phyloP scores from a whole-genome alignment of 2,329 filamentous ascomycete species.

The Ceratocystis alfenasii region DNA sequence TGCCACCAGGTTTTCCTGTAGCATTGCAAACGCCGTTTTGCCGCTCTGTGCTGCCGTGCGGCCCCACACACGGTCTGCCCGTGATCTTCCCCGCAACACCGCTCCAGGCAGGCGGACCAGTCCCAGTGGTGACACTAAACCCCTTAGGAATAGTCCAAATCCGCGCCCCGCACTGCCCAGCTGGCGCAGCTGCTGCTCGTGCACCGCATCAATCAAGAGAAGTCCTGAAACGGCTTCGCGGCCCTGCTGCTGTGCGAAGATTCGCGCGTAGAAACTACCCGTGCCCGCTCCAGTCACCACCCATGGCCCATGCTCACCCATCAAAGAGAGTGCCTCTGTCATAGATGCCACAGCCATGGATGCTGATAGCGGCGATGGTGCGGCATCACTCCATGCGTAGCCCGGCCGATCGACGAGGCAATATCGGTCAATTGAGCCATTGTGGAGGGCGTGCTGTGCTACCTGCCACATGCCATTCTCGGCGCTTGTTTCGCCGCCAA shows the following conservation, averaged over 20 bases:
- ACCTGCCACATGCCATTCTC: slow-evolving; percentile 71
- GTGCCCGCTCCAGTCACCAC: slow-evolving; percentile 76
- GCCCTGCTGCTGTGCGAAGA: slow-evolving; percentile 77
- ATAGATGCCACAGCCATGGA: slow-evolving; percentile 85
- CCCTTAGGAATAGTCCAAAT: slow-evolving; percentile 16
- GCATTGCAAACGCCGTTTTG: slow-evolving; percentile 75
- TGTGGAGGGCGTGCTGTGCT: slow-evolving; percentile 60
- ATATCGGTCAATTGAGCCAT: slow-evolving; percentile 74
- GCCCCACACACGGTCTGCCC: slow-evolving; percentile 77
- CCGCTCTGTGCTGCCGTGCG: slow-evolving; percentile 64
- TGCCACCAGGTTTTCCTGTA: slow-evolving; percentile 87
- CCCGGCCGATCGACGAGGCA: slow-evolving; percentile 95
- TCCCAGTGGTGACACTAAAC: slow-evolving; percentile 69
- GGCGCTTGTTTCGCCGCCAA: slow-evolving; percentile 68
- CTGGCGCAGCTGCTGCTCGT: slow-evolving; percentile 42
- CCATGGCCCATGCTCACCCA: slow-evolving; percentile 80
- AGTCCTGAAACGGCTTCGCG: slow-evolving; percentile 57
- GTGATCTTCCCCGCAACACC: slow-evolving; percentile 65
- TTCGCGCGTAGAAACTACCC: slow-evolving; percentile 77
- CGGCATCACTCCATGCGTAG: slow-evolving; percentile 76
- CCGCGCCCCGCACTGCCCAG: slow-evolving; percentile 11
- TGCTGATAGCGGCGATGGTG: slow-evolving; percentile 83
- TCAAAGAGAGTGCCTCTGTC: slow-evolving; percentile 68
- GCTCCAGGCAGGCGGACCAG: slow-evolving; percentile 69
- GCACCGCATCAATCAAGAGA: slow-evolving; percentile 75